These are phyloP conservation scores for Phaeosphaeria sp. DNA, from an alignment of 2,329 filamentous ascomycete genomes.

Conservation along the genomic window DNA sequence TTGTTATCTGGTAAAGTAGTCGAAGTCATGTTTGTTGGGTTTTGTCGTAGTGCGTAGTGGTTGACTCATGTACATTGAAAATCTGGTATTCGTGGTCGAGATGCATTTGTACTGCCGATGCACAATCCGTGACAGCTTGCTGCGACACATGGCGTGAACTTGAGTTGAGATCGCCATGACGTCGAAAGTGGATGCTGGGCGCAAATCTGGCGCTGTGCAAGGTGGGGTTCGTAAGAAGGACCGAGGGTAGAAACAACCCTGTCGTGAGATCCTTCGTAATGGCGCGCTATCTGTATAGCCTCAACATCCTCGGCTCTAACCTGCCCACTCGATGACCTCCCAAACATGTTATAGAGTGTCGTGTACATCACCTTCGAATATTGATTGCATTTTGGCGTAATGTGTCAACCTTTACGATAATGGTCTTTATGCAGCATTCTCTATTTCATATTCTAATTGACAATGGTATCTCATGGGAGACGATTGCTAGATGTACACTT, in stretches of 20 bases:
- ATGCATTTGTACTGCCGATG: not conserved
- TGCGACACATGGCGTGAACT: not conserved
- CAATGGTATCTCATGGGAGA: too few species aligned
- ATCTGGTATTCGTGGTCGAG: not conserved
- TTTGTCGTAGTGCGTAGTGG: not conserved
- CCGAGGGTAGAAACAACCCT: not conserved
- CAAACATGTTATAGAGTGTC: too few species aligned
- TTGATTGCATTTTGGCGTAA: too few species aligned
- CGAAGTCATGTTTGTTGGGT: slow-evolving; percentile 1
- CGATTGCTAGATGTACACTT: not conserved
- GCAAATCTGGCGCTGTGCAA: not conserved
- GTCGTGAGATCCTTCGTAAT: not conserved
- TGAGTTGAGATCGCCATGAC: slow-evolving; percentile 1
- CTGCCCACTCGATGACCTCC: too few species aligned
- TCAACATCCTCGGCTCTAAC: not conserved
- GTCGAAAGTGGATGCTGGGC: not conserved
- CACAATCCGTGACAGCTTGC: not conserved
- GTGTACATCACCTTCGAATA: too few species aligned
- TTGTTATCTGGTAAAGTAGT: slow-evolving; percentile 25
- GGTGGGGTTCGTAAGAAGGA: not conserved
- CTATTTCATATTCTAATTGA: not conserved
- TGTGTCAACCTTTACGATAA: too few species aligned
- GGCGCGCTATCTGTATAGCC: not conserved
- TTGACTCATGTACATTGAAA: not conserved
- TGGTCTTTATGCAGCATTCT: not conserved